Evolutionary conservation across 78 protist species (phyloP).

Genomic region (Emiliania huxleyi): DNA sequence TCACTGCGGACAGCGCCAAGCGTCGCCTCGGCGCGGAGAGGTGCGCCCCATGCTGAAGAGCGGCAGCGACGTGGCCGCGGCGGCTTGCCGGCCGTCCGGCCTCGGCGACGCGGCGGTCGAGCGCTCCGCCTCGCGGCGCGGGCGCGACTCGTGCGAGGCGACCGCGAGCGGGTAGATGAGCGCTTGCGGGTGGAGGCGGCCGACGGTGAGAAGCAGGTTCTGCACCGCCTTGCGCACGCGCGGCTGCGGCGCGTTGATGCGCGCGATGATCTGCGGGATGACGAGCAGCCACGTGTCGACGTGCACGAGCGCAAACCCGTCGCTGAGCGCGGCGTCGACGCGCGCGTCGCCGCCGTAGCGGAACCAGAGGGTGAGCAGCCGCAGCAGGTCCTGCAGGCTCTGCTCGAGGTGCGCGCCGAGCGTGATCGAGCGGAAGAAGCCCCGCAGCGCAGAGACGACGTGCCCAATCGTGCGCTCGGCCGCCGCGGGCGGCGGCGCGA

Average conservation of each 20-base stretch:
- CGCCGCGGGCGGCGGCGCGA: neutral
- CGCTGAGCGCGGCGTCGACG: slow-evolving; percentile 57
- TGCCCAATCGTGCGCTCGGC: neutral
- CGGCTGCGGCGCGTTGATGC: slow-evolving; percentile 77
- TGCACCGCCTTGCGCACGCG: slow-evolving; percentile 71
- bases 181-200: slow-evolving; percentile 96
- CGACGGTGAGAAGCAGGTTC: slow-evolving; percentile 75
- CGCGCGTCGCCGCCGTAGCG: slow-evolving; percentile 61
- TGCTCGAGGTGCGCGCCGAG: slow-evolving; percentile 50
- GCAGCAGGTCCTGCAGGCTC: slow-evolving; percentile 75
- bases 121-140: neutral
- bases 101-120: too few relatives aligned
- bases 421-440: slow-evolving; percentile 87
- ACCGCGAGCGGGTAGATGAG: slow-evolving; percentile 97
- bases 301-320: slow-evolving; percentile 75
- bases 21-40: too few relatives aligned
- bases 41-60: too few relatives aligned
- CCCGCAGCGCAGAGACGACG: slow-evolving; percentile 66
- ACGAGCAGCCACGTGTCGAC: slow-evolving; percentile 96
- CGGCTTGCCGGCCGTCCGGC: too few relatives aligned
- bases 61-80: too few relatives aligned
- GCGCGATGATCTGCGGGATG: slow-evolving; percentile 87
- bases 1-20: too few relatives aligned
- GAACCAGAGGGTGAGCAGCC: slow-evolving; percentile 91
- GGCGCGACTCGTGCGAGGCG: slow-evolving; percentile 57